A percentile compares a stretch with the other conserved stretches of the same genome.
These are phyloP conservation scores for Mycena rebaudengoi DNA, from an alignment of 768 basidiomycete genomes.

Conservation along the genomic window DNA sequence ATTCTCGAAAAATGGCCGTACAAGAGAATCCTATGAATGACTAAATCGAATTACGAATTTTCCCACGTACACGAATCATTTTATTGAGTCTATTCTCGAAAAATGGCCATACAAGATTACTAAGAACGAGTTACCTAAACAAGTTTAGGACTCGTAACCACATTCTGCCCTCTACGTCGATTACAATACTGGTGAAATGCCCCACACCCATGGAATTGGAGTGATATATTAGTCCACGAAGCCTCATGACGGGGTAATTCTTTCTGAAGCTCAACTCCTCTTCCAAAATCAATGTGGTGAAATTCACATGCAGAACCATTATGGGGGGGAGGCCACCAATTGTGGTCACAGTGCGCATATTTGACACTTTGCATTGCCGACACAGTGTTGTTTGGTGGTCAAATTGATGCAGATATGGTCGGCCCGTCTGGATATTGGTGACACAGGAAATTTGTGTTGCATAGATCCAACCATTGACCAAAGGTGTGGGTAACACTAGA, in stretches of 20 bases:
- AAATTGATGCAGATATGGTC: not conserved
- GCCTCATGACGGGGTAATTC: not conserved
- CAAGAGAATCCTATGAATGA: no score
- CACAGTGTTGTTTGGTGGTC: not conserved
- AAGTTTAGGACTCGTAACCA: no score
- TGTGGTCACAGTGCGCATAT: not conserved
- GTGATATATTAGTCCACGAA: slow-evolving; percentile 2
- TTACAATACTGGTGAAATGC: not conserved
- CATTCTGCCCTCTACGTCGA: not conserved
- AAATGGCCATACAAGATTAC: no score
- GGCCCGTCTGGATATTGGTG: not conserved
- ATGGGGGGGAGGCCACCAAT: not conserved
- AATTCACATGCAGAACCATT: not conserved
- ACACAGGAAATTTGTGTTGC: not conserved
- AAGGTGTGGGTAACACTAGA: not conserved
- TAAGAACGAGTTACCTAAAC: no score
- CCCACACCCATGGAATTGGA: not conserved
- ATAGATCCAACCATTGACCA: not conserved
- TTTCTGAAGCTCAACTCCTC: not conserved
- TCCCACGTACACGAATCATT: no score
- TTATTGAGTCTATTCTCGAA: no score
- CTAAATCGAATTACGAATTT: no score
- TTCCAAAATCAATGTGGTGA: not conserved
- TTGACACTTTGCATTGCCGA: not conserved
- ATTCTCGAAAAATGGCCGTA: no score